Evolutionary conservation across 2,329 filamentous ascomycete genomes (phyloP), one percentile per base, ranked within the genome.

Genomic region (Pyrenochaeta sp.): DNA sequence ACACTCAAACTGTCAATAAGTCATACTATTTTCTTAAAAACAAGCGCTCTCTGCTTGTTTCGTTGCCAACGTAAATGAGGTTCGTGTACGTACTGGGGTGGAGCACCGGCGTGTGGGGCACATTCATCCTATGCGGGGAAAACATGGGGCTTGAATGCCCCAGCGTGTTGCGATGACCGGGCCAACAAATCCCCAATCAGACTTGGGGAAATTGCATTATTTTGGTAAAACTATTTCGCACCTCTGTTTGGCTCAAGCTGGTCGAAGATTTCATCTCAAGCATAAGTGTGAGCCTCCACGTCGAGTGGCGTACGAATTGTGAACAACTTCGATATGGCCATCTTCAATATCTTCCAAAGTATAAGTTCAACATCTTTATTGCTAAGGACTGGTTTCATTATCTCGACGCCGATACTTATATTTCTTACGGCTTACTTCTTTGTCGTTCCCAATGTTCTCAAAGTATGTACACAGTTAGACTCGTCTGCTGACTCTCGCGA

Each of bases 361-460:
- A 5, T 50, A 2, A 44, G 23, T 11, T 1, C 47, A 7, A 54
- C 51, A 1, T 50, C 60, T 3, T 30, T 58, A 7, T n/a, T 66
- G 2, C 17, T 64, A 1, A 67, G 66, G 44, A 11, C 53, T 3
- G 21, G 48, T 15, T n/a, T 68, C 0, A 7, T 67, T 4, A 14
- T 62, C 2, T 47, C 53, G 9, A 48, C 60, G 10, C 64, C 66
- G 4, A 23, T 70, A 21, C 15, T 69, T 6, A n/a, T 68, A 1
- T 18, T 72, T 2, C 33, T 67, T 1, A 61, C 66, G 1, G 50
- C 58, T 2, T 72, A 72, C 53, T 67, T 72, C 44, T 60, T 67
- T 32, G 53, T 67, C 5, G 67, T 72, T 14, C 71, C 71, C 4
- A 73, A 72, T 55, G 56, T 51, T 7, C 35, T 73, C 57, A 72